phyloP scores from a whole-genome alignment of 1,284 basidiomycete genomes.

The Leucoagaricus sp. region DNA sequence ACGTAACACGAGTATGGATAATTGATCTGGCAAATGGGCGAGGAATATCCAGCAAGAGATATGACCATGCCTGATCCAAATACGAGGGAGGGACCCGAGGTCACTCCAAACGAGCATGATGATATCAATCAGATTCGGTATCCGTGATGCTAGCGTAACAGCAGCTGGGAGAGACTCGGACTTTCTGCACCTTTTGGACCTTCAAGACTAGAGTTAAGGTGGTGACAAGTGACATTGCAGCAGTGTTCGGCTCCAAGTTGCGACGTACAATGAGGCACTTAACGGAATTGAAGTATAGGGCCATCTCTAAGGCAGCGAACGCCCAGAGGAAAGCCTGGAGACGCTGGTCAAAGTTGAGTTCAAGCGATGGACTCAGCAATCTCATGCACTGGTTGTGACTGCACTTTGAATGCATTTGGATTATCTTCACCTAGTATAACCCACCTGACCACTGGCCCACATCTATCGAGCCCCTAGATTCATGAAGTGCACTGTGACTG shows the following conservation, averaged over 20 bases:
- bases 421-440: conserved; percentile 22
- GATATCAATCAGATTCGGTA: conserved; percentile 47
- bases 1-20: too few species aligned
- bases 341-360: conserved; percentile 12
- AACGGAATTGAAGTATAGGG: conserved; percentile 69
- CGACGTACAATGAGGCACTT: conserved; percentile 64
- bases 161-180: neutral
- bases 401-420: conserved; percentile 40
- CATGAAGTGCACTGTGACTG: conserved; percentile 31
- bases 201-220: neutral
- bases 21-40: too few species aligned
- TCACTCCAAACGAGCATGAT: conserved; percentile 66
- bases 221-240: neutral
- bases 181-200: neutral
- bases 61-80: conserved; percentile 68
- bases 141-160: neutral
- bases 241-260: neutral
- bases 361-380: conserved; percentile 4
- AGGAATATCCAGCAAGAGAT: conserved; percentile 41
- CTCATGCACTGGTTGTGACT: conserved; percentile 49
- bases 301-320: conserved; percentile 69
- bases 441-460: conserved; percentile 41
- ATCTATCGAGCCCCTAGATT: conserved; percentile 22
- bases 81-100: conserved; percentile 59
- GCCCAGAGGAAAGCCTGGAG: conserved; percentile 77